Evolutionary conservation across 176 grass and related monocot species (phyloP).

Genomic region (Cocos nucifera): DNA sequence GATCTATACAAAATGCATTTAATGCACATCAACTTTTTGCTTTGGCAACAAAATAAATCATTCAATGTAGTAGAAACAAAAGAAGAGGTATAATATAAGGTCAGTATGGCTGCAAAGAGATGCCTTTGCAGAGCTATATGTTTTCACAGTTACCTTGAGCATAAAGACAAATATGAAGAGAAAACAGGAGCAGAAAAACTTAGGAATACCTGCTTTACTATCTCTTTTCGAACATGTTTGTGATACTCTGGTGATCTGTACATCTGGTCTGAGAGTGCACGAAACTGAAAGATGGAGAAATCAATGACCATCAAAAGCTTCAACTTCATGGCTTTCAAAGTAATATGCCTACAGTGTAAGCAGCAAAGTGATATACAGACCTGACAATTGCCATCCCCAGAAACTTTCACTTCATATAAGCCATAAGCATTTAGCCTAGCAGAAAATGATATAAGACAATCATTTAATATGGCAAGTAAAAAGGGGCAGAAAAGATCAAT

Average conservation of each 20-base stretch:
- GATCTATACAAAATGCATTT: no score
- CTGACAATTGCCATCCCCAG: slow-evolving; percentile 99
- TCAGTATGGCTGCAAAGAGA: no score
- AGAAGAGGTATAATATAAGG: no score
- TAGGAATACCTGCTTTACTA: slow-evolving; percentile 86
- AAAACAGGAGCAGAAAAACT: neutral
- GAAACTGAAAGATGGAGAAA: slow-evolving; percentile 47
- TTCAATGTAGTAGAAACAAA: no score
- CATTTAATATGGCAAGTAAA: no score
- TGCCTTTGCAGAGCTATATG: no score
- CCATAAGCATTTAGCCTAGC: slow-evolving; percentile 84
- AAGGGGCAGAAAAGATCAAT: no score
- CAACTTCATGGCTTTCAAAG: neutral
- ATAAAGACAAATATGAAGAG: no score
- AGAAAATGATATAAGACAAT: slow-evolving; percentile 20
- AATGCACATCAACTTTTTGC: no score
- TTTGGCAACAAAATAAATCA: no score
- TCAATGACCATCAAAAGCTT: neutral
- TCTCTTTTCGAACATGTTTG: slow-evolving; percentile 86
- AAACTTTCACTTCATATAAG: slow-evolving; percentile 75
- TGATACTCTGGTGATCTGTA: slow-evolving; percentile 82
- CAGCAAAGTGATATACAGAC: slow-evolving; percentile 18
- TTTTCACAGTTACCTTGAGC: no score
- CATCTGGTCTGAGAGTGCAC: slow-evolving; percentile 94
- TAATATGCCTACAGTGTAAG: slow-evolving; percentile 11